Percentiles rank a stretch among this genome's conserved stretches.
These are phyloP conservation scores for Nannochloropsis gaditana DNA, from an alignment of 108 stramenopile species.

Conservation along the genomic window DNA sequence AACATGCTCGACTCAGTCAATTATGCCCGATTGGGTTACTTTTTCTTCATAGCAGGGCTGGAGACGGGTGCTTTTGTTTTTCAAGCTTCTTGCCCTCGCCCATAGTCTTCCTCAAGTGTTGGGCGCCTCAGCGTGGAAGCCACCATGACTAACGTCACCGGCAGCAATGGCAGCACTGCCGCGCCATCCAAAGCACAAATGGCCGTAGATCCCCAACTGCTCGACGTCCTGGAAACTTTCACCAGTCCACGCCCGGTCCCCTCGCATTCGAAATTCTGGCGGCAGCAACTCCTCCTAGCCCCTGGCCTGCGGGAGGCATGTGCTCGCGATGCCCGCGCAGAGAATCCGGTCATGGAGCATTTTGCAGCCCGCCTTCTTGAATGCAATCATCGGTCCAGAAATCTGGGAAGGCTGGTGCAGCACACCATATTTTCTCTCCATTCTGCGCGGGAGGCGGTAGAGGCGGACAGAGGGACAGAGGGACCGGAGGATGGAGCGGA, in stretches of 20 bases:
- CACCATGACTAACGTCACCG: no score
- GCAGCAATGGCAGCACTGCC: no score
- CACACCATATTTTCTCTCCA: not conserved
- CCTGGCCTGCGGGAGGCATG: not conserved
- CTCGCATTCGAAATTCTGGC: not conserved
- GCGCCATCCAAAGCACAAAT: no score
- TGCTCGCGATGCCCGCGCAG: not conserved
- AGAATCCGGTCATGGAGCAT: not conserved
- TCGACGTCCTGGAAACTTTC: not conserved
- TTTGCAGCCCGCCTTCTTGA: not conserved
- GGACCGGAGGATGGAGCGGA: not conserved
- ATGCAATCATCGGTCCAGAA: not conserved
- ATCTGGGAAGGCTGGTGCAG: slow-evolving; percentile 14
- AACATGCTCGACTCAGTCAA: no score
- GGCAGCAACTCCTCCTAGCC: not conserved
- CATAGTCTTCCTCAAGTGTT: no score
- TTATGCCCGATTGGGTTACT: no score
- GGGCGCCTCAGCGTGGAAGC: no score
- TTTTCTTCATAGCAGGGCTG: no score
- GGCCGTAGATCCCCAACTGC: not conserved
- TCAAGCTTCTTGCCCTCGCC: no score
- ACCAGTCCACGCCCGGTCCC: not conserved
- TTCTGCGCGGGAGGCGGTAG: not conserved
- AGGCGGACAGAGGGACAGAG: not conserved
- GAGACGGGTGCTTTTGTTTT: no score